Evolutionary conservation across 352 stramenopile genomes (phyloP), one percentile per base, ranked within the genome.

Genomic region (Pythium apleroticum): DNA sequence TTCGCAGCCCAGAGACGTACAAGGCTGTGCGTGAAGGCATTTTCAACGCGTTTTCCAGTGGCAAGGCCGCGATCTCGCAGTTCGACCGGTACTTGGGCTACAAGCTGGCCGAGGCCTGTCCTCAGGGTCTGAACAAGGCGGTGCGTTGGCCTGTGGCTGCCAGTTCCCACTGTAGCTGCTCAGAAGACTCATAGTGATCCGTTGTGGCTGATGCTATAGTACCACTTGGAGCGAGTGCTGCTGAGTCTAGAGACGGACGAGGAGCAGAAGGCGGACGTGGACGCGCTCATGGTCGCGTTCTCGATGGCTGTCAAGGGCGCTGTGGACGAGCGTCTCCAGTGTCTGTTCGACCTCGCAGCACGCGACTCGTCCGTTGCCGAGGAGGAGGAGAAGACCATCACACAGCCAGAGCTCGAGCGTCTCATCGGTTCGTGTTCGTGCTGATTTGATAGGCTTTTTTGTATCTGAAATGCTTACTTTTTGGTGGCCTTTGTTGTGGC

Each of bases 31-130:
- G 78, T 9, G 69, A 76, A 15, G 78, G 77, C 12, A 74, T 87
- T 35, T 61, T 66, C 35, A 71, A 70, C 22, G 81, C 81, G 28
- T 93, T 93, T 65, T 78, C 84, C 14, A 68, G 61, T n/a, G 73
- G 81, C 59, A 90, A 88, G 60, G 79, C 82, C 14, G 68, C 74
- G 33, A 86, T 93, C 72, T 57, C 81, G 66, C 81, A 93, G 66
- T 93, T 93, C 50, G 84, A 93, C 54, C 82, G 86, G 60, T 93
- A 89, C 58, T 57, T 91, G 52, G 80, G 82, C 63, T 83, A 87
- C 60, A 89, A 91, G 61, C 69, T 93, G 52, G 65, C 63, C n/a
- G 72, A 82, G 66, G 45, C 65, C 8, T 88, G 76, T 60, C 81
- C 83, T 10, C 75, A 78, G 28, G 84, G 84, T 4, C 57, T 93